Percentiles rank a stretch among this genome's conserved stretches.
Conservation (phyloP, 139 green algal species). For the Chlamydomonas applanata region DNA sequence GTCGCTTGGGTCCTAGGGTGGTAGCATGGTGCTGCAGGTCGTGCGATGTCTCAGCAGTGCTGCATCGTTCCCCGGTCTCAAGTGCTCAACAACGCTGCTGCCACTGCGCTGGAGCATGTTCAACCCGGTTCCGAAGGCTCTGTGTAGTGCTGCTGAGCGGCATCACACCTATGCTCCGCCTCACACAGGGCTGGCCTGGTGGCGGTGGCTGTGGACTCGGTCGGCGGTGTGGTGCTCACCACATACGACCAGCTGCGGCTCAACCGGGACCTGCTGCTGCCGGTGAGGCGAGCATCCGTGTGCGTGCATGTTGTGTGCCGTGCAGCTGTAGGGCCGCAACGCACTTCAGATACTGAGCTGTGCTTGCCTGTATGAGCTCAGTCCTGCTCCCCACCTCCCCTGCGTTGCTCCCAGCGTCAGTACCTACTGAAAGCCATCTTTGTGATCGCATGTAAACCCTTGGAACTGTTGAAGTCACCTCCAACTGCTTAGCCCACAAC, state of each 20-base stretch:
- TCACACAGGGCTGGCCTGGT: constrained; percentile 17
- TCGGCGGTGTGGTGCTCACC: constrained; percentile 61
- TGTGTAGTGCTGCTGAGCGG: no score
- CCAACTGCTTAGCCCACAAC: no score
- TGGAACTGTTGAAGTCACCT: no score
- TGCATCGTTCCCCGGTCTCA: neutral
- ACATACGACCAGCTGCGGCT: constrained; percentile 92
- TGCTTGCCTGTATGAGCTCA: no score
- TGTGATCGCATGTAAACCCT: no score
- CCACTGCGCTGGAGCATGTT: no score
- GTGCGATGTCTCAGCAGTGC: neutral
- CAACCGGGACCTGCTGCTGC: constrained; percentile 66
- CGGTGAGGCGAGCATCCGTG: constrained; percentile 9
- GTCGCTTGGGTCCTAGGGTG: neutral
- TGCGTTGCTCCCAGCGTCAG: neutral
- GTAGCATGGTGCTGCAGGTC: no score
- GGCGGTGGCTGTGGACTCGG: neutral
- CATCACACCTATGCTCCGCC: no score
- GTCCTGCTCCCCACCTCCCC: neutral
- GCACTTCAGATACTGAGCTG: no score
- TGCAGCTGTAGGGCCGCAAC: no score
- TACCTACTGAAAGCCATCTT: no score
- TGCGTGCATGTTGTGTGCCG: neutral
- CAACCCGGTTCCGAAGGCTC: no score
- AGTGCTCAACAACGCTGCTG: neutral